Evolutionary conservation across 1,284 basidiomycete species (phyloP).

Genomic region (Austropuccinia psidii): DNA sequence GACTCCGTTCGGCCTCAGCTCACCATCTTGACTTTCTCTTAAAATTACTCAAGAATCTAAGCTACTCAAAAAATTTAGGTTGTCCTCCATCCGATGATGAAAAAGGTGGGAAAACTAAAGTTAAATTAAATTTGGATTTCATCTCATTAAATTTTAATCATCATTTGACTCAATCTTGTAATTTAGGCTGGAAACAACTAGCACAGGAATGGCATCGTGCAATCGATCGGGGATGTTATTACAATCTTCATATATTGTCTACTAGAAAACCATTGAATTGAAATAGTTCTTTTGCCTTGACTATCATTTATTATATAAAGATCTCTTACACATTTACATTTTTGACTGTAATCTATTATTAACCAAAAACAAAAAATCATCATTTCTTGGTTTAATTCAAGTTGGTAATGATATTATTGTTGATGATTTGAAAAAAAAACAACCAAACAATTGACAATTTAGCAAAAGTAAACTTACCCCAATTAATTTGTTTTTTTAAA

Average conservation of each 20-base stretch:
- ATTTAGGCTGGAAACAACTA: not conserved
- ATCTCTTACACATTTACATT: too few species aligned
- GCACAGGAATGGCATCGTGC: not conserved
- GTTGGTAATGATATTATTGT: too few species aligned
- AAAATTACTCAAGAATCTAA: slow-evolving; percentile 6
- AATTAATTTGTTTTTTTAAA: too few species aligned
- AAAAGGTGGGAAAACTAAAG: not conserved
- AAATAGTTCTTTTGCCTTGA: too few species aligned
- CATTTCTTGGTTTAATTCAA: too few species aligned
- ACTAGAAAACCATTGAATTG: slow-evolving; percentile 1
- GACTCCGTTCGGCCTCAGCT: slow-evolving; percentile 4
- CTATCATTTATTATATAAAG: too few species aligned
- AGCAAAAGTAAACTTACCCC: too few species aligned
- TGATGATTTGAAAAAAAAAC: too few species aligned
- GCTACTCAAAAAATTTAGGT: not conserved
- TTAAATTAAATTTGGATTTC: not conserved
- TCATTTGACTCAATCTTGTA: not conserved
- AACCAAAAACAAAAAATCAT: too few species aligned
- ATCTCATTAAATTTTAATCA: not conserved
- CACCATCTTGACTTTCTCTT: slow-evolving; percentile 26
- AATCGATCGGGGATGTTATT: not conserved
- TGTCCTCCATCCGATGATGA: not conserved
- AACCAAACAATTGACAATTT: too few species aligned
- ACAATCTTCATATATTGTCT: slow-evolving; percentile 14
- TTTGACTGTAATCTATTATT: too few species aligned